Conservation (phyloP, 2,329 filamentous ascomycete species). For the Fusarium begoniae region DNA sequence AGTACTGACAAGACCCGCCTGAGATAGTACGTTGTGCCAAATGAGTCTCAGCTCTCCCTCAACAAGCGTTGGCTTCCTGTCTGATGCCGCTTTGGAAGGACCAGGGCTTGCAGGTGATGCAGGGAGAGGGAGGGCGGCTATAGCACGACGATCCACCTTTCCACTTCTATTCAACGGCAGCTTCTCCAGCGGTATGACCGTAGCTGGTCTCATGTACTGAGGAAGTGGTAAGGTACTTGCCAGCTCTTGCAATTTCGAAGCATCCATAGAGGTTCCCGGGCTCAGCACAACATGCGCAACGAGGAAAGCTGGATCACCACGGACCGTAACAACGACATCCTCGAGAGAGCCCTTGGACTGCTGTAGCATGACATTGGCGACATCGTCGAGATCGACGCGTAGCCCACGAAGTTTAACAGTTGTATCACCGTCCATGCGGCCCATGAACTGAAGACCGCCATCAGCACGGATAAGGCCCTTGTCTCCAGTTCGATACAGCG, state of each 20-base stretch:
- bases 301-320: neutral
- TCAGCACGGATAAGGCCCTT: neutral
- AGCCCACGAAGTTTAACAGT: neutral
- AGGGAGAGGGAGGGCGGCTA: neutral
- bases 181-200: neutral
- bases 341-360: neutral
- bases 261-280: rapidly evolving
- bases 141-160: neutral
- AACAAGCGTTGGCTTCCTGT: neutral
- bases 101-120: rapidly evolving
- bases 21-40: neutral
- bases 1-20: neutral
- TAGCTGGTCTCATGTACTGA: neutral
- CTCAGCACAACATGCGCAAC: neutral
- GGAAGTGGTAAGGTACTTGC: neutral
- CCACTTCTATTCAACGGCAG: neutral
- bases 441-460: neutral
- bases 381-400: neutral
- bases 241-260: rapidly evolving
- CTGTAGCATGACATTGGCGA: neutral
- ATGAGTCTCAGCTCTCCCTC: neutral
- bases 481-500: neutral
- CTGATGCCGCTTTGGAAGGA: rapidly evolving
- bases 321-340: neutral
- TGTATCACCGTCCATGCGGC: neutral